Percentiles rank a stretch among this genome's conserved stretches.
Conservation (phyloP, 352 stramenopile species). For the Peronospora destructor region DNA sequence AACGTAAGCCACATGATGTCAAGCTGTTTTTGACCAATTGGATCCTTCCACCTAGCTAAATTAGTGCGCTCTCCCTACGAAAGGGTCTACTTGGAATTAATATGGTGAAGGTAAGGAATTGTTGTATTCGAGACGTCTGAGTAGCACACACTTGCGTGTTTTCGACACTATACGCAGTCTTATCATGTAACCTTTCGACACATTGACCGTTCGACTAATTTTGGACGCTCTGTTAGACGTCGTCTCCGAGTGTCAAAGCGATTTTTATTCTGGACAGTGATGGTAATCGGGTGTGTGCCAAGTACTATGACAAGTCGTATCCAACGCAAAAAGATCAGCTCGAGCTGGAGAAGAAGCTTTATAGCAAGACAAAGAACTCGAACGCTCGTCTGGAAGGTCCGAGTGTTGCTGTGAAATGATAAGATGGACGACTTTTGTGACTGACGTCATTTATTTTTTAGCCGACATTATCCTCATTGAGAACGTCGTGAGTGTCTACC, state of each 20-base stretch:
- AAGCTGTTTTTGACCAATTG: constrained; percentile 44
- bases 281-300: constrained; percentile 84
- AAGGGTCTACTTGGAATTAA: constrained; percentile 8
- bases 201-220: constrained; percentile 6
- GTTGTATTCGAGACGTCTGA: constrained; percentile 4
- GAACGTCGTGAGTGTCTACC: constrained; percentile 88
- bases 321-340: constrained; percentile 81
- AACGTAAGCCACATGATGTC: neutral
- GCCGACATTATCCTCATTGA: constrained; percentile 87
- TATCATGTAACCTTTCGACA: neutral
- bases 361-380: constrained; percentile 86
- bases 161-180: neutral
- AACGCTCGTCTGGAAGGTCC: constrained; percentile 77
- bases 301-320: constrained; percentile 90
- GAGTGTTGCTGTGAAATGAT: neutral
- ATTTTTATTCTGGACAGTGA: constrained; percentile 87
- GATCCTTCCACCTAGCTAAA: constrained; percentile 37
- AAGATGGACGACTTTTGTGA: neutral
- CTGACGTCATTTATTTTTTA: constrained; percentile 14
- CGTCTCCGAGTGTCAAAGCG: constrained; percentile 77
- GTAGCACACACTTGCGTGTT: neutral
- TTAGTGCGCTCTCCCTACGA: constrained; percentile 2
- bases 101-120: constrained; percentile 57
- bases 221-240: constrained; percentile 29
- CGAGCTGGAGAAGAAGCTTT: constrained; percentile 86